Percentiles rank a stretch among this genome's conserved stretches.
Evolutionary conservation across 2,329 filamentous ascomycete genomes (phyloP).

Genomic region (Penicillium sp.): DNA sequence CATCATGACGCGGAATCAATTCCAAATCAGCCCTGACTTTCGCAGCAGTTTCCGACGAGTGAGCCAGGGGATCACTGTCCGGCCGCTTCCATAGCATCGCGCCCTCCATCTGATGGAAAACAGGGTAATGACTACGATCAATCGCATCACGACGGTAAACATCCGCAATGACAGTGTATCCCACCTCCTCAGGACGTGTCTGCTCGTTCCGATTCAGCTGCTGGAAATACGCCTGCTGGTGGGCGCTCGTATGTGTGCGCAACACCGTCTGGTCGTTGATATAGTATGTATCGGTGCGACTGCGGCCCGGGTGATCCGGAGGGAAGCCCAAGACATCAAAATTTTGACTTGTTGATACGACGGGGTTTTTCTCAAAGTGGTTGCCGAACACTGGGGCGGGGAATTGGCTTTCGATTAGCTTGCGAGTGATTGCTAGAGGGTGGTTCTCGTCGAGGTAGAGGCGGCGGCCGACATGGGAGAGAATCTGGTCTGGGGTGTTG

Average conservation of each 20-base stretch:
- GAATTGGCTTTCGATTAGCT: constrained; percentile 90
- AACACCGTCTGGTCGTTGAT: constrained; percentile 80
- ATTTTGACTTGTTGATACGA: constrained; percentile 83
- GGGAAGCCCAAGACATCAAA: constrained; percentile 97
- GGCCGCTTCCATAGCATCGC: constrained; percentile 82
- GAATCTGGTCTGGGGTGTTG: constrained; percentile 76
- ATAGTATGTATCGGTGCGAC: constrained; percentile 92
- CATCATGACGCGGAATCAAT: constrained; percentile 68
- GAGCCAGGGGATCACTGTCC: constrained; percentile 28
- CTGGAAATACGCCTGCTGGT: constrained; percentile 81
- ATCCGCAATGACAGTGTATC: constrained; percentile 89
- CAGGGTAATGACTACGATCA: constrained; percentile 90
- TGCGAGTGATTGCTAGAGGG: constrained; percentile 83
- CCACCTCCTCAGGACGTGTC: constrained; percentile 50
- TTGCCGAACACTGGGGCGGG: constrained; percentile 69
- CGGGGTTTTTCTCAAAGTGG: constrained; percentile 76
- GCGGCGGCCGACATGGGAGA: constrained; percentile 69
- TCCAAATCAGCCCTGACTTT: constrained; percentile 70
- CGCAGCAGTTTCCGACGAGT: constrained; percentile 50
- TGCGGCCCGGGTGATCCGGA: constrained; percentile 80
- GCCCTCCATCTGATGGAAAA: constrained; percentile 99
- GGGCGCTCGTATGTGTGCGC: constrained; percentile 90
- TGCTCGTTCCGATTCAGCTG: constrained; percentile 53
- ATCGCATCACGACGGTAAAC: constrained; percentile 95
- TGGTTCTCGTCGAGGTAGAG: constrained; percentile 93